Percentiles rank a stretch among this genome's conserved stretches.
Conservation (phyloP, 2,329 filamentous ascomycete genomes). For the Fusarium clavum region DNA sequence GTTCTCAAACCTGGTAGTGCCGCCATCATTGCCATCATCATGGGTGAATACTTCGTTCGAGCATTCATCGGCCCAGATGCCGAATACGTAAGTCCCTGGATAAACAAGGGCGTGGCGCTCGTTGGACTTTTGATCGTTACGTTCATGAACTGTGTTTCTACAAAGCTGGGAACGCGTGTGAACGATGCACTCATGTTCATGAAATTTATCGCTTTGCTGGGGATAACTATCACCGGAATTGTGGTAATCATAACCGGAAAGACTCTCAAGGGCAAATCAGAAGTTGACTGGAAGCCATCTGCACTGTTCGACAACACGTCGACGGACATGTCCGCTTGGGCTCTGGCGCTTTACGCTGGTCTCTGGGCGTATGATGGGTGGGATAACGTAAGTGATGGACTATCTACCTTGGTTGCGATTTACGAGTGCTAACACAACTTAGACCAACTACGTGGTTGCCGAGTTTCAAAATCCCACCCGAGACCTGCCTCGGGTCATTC, state of each 20-base stretch:
- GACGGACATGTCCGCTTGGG: conserved; percentile 84
- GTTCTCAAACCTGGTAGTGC: conserved; percentile 94
- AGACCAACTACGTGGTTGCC: conserved; percentile 98
- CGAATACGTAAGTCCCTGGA: conserved; percentile 83
- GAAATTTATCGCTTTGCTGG: conserved; percentile 91
- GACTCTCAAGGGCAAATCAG: conserved; percentile 80
- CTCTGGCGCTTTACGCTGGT: conserved; percentile 92
- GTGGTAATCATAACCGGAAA: conserved; percentile 89
- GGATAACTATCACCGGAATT: conserved; percentile 87
- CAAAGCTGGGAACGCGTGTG: conserved; percentile 84
- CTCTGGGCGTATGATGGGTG: conserved; percentile 99
- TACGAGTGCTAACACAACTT: conserved; percentile 36
- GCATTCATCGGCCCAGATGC: conserved; percentile 89
- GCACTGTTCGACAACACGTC: conserved; percentile 92
- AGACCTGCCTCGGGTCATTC: conserved; percentile 93
- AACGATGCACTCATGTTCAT: conserved; percentile 97
- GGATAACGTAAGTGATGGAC: conserved; percentile 81
- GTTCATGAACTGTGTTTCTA: conserved; percentile 89
- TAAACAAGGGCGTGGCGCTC: conserved; percentile 89
- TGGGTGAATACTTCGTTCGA: conserved; percentile 95
- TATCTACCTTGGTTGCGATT: not conserved
- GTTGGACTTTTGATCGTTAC: conserved; percentile 81
- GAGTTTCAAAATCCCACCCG: conserved; percentile 93
- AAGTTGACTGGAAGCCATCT: conserved; percentile 85
- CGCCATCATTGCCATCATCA: conserved; percentile 96